Percentiles rank a stretch among this genome's conserved stretches.
phyloP scores from a whole-genome alignment of 23 red algal genomes.

The Gracilaria gracilis region DNA sequence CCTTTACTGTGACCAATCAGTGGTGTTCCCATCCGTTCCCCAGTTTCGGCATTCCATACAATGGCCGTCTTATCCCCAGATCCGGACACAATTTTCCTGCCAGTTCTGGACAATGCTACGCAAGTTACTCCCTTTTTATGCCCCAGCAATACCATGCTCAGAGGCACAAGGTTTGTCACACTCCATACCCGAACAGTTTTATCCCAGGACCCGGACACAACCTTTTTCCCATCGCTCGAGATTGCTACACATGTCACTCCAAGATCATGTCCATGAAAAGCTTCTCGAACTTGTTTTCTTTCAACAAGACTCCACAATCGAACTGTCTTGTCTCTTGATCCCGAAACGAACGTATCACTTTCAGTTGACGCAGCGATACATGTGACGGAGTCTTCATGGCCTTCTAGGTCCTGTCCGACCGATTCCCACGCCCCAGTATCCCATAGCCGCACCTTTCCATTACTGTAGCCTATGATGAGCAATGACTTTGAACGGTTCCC shows the following conservation, averaged over 20 bases:
- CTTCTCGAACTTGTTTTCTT: background rate
- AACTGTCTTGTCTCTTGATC: slow-evolving; percentile 5
- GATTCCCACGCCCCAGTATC: background rate
- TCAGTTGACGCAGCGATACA: background rate
- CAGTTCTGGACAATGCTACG: background rate
- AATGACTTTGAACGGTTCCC: background rate
- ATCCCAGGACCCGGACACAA: slow-evolving; percentile 23
- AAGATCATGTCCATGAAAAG: background rate
- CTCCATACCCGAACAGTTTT: background rate
- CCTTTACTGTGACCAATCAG: background rate
- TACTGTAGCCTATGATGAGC: background rate
- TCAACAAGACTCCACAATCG: background rate
- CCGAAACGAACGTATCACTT: background rate
- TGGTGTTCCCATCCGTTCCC: background rate
- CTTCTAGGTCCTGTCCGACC: background rate
- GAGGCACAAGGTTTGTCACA: too few relatives aligned
- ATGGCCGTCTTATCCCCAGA: background rate
- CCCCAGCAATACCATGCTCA: background rate
- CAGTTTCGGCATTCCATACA: background rate
- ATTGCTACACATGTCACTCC: slow-evolving; percentile 12
- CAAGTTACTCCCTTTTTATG: background rate
- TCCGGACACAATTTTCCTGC: slow-evolving; percentile 10
- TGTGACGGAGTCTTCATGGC: background rate
- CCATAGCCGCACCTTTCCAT: background rate
- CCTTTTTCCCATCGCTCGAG: background rate